Evolutionary conservation across 148 eudicot species (phyloP), one percentile per base, ranked within the genome.

Genomic region (Dysphania ambrosioides): DNA sequence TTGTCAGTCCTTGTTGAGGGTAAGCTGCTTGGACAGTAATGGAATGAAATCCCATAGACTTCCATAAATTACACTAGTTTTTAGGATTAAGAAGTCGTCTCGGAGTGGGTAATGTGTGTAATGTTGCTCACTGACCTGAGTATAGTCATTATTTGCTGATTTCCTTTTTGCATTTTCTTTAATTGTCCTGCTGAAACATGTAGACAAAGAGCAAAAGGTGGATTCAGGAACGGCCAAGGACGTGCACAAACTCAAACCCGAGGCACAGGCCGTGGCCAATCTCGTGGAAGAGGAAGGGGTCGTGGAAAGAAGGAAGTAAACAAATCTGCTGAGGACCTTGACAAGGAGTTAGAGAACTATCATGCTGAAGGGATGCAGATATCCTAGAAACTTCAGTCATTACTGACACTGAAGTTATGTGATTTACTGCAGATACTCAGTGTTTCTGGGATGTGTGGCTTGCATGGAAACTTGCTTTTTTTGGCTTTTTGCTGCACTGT

Each of bases 331-430:
- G 94, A 87, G 77, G 87, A 90, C 8, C 94, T 95, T 55, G 99
- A 95, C 81, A 90, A 92, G 84, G 99, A 95, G 61, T 75, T 95
- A 30, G 97, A 95, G 47, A 85, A 18, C 24, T 95, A 95, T 74
- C 98, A 95, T 70, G 86, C 96, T 36, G 90, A 85, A 66, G 89
- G 90, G 16, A 95, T 90, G 96, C 88, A 93, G 71, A 83, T 79
- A 27, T 88, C 78, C 2, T 81, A 81, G 72, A 56, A 56, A 49
- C 36, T 13, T 69, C 2, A 36, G 0, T 56, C 3, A 6, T 18
- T 15, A 18, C 34, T 57, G 60, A 55, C 2, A 47, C 53, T 47
- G 26, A 1, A 35, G 8, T 8, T n/a, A 19, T 19, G 6, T 40
- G 21, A 30, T 31, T 23, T 41, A 15, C 57, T n/a, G n/a, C 53